phyloP scores from a whole-genome alignment of 345 rosid species.

The Abelmoschus esculentus region DNA sequence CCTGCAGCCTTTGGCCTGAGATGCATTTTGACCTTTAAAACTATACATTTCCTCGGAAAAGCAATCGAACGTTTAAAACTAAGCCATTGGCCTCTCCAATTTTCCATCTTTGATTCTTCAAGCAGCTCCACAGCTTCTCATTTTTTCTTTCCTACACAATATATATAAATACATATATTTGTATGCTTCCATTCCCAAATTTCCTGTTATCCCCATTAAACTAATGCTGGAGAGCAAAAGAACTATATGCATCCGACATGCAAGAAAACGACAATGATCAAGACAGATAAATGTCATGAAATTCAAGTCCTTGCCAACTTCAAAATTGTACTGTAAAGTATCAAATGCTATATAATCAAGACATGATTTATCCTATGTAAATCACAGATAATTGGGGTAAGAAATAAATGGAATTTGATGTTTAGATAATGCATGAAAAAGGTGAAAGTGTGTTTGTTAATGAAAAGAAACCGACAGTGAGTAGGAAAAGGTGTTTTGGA shows the following conservation, averaged over 20 bases:
- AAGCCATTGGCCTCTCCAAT: slow-evolving; percentile 27
- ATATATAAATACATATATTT: background rate
- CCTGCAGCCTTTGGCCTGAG: slow-evolving; percentile 35
- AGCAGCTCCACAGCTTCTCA: background rate
- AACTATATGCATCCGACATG: slow-evolving; percentile 28
- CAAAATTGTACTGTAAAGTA: background rate
- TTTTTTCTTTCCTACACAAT: slow-evolving; percentile 9
- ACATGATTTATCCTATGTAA: no score
- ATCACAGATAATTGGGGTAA: background rate
- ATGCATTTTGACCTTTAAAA: slow-evolving; percentile 32
- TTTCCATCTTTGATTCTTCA: slow-evolving; percentile 21
- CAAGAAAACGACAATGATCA: slow-evolving; percentile 22
- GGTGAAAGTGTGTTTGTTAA: background rate
- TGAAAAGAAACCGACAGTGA: slow-evolving; percentile 20
- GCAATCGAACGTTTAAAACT: slow-evolving; percentile 28
- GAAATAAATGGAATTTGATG: background rate
- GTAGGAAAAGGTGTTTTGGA: slow-evolving; percentile 26
- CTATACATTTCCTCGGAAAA: slow-evolving; percentile 24
- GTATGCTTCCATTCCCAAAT: background rate
- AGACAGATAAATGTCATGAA: slow-evolving; percentile 9
- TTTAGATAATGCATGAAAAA: slow-evolving; percentile 1
- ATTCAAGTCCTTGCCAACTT: no score
- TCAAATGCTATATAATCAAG: background rate
- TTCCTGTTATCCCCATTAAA: slow-evolving; percentile 12
- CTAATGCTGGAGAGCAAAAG: slow-evolving; percentile 17